Base-by-base conservation (phyloP, 352 stramenopile species). In the Phytophthora colocasiae region DNA sequence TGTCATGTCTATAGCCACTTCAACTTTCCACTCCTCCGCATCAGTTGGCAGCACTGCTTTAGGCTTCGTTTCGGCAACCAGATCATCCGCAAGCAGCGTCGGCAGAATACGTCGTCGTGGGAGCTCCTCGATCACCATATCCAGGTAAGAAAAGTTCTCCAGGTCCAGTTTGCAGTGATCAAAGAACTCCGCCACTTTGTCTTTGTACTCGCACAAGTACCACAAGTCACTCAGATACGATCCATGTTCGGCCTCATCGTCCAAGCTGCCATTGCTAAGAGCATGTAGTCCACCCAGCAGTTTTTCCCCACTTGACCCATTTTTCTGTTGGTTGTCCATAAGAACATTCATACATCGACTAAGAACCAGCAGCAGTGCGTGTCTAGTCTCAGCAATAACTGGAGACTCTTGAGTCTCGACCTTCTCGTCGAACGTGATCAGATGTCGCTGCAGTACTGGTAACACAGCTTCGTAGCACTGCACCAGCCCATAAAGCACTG, bases 181-280 rank as follows among this genome's bases (percentile, higher is more conserved):
- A 34, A 95, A 87, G 40, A 76, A 90, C 15, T 68, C 63, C 6
- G 71, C 38, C 3, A 88, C 62, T n/a, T 81, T 91, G 9, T 80
- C 57, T 70, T 94, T 87, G 59, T 89, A 90, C 26, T 71, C 68
- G 31, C 73, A 87, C 14, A 92, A 58, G 53, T 81, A 66, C 82
- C 83, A 92, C 22, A 93, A 53, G 61, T 95, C 87, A 36, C 83
- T 92, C 45, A 95, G 29, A 36, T 81, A 88, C 57, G 85, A 90
- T 12, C 85, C 87, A 32, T 84, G 74, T 54, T 95, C 85, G 0
- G 69, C 62, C 2, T 75, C 65, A 3, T 89, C 63, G 4, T 85
- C 71, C 32, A 82, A 58, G 7, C 72, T 82, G 45, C 80, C 78
- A 58, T 90, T 81, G 19, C 80, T 87, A 5, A 93, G 53, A 49